phyloP scores from a whole-genome alignment of 495 filamentous ascomycete species.

The Penicillium taxi region DNA sequence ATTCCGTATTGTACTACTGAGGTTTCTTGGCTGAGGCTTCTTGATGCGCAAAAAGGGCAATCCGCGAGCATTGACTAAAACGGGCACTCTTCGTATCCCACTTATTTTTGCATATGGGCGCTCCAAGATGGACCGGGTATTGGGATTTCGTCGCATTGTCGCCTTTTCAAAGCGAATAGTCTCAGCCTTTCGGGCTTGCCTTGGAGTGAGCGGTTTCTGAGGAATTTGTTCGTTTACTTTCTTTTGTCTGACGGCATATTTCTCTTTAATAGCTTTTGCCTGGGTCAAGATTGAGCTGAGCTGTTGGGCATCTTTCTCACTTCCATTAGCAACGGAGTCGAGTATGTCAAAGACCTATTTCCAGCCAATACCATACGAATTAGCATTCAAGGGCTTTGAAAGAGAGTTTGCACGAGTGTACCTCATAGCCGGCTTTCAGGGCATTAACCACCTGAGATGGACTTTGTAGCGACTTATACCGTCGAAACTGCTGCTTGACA shows the following conservation, averaged over 20 bases:
- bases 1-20: slow-evolving; percentile 49
- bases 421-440: slow-evolving; percentile 59
- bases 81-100: slow-evolving; percentile 52
- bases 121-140: slow-evolving; percentile 33
- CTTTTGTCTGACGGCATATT: slow-evolving; percentile 16
- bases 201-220: slow-evolving; percentile 17
- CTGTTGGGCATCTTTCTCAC: slow-evolving; percentile 12
- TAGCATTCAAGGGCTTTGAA: slow-evolving; percentile 4
- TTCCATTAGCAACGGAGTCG: slow-evolving; percentile 31
- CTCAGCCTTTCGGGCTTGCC: slow-evolving; percentile 20
- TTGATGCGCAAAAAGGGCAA: slow-evolving; percentile 63
- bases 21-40: slow-evolving; percentile 56
- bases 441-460: slow-evolving; percentile 46
- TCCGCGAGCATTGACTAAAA: slow-evolving; percentile 47
- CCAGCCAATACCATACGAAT: slow-evolving; percentile 7
- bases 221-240: slow-evolving; percentile 4
- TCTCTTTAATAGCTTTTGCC: slow-evolving; percentile 10
- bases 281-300: slow-evolving; percentile 22
- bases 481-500: slow-evolving; percentile 50
- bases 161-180: slow-evolving; percentile 17
- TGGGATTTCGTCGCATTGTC: slow-evolving; percentile 28
- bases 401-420: slow-evolving; percentile 13
- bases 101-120: slow-evolving; percentile 40
- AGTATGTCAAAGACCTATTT: slow-evolving; percentile 33
- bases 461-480: slow-evolving; percentile 46